Evolutionary conservation across 495 filamentous ascomycete genomes (phyloP).

Genomic region (Aspergillus biplanus): DNA sequence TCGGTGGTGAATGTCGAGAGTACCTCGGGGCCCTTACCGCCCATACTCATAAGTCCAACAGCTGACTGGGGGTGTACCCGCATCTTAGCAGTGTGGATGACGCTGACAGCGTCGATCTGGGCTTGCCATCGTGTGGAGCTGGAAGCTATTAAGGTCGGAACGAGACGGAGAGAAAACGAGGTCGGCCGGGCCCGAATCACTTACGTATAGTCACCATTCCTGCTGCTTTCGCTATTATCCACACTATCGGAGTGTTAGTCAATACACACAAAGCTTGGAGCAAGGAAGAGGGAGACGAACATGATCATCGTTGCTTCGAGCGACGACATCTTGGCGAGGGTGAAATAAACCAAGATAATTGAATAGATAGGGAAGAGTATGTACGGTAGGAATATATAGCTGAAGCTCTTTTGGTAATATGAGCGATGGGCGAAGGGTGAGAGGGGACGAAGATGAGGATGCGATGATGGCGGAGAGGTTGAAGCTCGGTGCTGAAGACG

Average conservation of each 20-base stretch:
- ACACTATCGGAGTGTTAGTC: constrained; percentile 59
- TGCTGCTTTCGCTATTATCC: constrained; percentile 97
- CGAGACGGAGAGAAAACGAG: neutral
- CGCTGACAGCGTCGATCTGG: constrained; percentile 89
- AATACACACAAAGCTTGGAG: constrained; percentile 21
- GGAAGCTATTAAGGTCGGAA: constrained; percentile 27
- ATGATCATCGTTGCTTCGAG: constrained; percentile 78
- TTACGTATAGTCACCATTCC: constrained; percentile 89
- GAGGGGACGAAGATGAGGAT: constrained; percentile 8
- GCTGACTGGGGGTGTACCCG: constrained; percentile 94
- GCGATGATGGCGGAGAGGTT: constrained; percentile 15
- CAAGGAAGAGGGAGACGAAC: constrained; percentile 45
- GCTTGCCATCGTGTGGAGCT: constrained; percentile 93
- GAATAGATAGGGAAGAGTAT: neutral
- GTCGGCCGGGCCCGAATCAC: constrained; percentile 10
- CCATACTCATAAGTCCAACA: constrained; percentile 98
- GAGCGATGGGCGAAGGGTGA: constrained; percentile 7
- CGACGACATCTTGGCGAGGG: constrained; percentile 58
- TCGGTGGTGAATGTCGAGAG: constrained; percentile 94
- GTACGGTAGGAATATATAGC: neutral
- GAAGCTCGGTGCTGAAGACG: constrained; percentile 14
- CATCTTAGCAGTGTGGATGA: constrained; percentile 93
- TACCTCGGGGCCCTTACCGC: constrained; percentile 93
- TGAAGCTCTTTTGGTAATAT: constrained; percentile 4
- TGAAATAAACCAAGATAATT: constrained; percentile 5